Conservation (phyloP, 176 grass and related monocot genomes). For the Alopecurus myosuroides region DNA sequence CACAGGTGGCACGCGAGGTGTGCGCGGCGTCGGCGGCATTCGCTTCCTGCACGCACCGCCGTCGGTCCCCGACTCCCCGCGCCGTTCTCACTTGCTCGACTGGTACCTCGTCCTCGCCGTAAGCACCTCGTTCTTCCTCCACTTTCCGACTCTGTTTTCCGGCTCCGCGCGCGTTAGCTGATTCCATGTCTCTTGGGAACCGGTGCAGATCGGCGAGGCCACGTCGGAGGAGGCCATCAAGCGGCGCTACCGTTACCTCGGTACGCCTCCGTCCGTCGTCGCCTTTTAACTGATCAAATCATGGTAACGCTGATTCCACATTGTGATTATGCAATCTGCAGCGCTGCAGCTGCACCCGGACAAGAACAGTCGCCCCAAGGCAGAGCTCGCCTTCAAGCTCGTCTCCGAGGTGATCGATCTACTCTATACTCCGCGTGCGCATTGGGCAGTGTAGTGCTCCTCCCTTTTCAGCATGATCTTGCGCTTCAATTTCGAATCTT, state of each 20-base stretch:
- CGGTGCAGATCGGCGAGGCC: constrained; percentile 52
- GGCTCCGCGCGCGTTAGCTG: neutral
- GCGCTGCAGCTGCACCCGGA: constrained; percentile 92
- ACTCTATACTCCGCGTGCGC: neutral
- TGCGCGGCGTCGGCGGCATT: constrained; percentile 55
- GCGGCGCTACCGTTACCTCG: constrained; percentile 63
- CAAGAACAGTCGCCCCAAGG: constrained; percentile 89
- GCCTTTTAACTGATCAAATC: too few relatives aligned
- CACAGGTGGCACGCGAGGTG: constrained; percentile 40
- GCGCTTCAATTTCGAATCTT: neutral
- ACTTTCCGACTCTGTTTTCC: neutral
- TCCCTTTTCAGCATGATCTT: neutral
- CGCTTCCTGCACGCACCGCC: constrained; percentile 53
- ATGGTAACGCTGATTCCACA: too few relatives aligned
- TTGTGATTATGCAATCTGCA: neutral
- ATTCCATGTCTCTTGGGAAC: neutral
- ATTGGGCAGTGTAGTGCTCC: neutral
- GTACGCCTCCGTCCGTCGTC: constrained; percentile 23
- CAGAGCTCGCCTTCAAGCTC: too few relatives aligned
- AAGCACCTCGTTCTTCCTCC: neutral
- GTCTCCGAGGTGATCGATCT: too few relatives aligned
- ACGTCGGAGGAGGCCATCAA: constrained; percentile 49
- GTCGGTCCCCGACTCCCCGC: constrained; percentile 12
- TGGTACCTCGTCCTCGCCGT: constrained; percentile 97
- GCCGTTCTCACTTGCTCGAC: constrained; percentile 52